Percentiles rank a stretch among this genome's conserved stretches.
Conservation (phyloP, 495 filamentous ascomycete genomes). For the Tuber borchii region DNA sequence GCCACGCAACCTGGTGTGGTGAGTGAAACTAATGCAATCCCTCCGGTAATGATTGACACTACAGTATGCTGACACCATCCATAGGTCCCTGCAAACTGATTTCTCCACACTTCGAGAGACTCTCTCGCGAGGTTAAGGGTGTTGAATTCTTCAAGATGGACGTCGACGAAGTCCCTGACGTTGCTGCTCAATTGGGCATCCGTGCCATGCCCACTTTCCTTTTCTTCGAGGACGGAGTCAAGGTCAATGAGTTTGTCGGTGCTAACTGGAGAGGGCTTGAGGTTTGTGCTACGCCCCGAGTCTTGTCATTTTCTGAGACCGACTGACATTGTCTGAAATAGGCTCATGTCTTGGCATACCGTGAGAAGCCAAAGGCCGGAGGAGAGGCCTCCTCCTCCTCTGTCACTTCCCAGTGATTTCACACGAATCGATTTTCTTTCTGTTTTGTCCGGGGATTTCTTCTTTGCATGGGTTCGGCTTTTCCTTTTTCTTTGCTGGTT, state of each 20-base stretch:
- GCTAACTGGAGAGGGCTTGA: slow-evolving; percentile 59
- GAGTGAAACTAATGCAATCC: slow-evolving; percentile 7
- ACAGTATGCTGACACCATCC: slow-evolving; percentile 9
- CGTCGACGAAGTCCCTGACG: slow-evolving; percentile 71
- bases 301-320: neutral
- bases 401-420: neutral
- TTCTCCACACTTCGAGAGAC: slow-evolving; percentile 63
- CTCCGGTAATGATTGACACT: neutral
- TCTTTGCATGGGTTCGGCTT: neutral
- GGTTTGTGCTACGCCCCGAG: neutral
- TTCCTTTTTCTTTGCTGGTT: neutral
- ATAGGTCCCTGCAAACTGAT: slow-evolving; percentile 75
- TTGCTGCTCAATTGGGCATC: slow-evolving; percentile 73
- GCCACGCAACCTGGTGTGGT: slow-evolving; percentile 86
- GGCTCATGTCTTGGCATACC: neutral
- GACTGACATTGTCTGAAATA: neutral
- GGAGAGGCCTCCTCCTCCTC: neutral
- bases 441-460: neutral
- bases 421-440: neutral
- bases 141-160: slow-evolving; percentile 85
- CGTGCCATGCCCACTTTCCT: slow-evolving; percentile 94
- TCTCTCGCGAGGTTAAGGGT: slow-evolving; percentile 51
- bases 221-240: slow-evolving; percentile 71
- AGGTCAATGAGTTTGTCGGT: slow-evolving; percentile 65
- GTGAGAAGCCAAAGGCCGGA: neutral